phyloP scores from a whole-genome alignment of 2,329 filamentous ascomycete genomes.

The Drechslerella dactyloides region DNA sequence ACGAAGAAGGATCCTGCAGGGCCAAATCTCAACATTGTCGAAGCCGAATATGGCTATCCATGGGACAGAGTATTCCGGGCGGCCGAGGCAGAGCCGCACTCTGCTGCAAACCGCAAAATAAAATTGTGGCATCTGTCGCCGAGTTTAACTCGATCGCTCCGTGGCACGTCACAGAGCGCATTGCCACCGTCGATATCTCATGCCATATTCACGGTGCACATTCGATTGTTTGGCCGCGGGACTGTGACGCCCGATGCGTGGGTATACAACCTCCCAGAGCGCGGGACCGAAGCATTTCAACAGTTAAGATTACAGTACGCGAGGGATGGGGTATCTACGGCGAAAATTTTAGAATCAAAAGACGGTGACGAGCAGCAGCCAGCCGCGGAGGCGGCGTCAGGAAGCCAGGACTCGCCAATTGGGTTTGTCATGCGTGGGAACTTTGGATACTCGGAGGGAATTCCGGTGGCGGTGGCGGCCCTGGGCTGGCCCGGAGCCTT shows the following conservation, averaged over 20 bases:
- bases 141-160: conserved; percentile 12
- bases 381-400: neutral
- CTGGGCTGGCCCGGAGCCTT: conserved; percentile 24
- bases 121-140: conserved; percentile 24
- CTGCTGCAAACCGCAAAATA: neutral
- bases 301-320: conserved; percentile 13
- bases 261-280: conserved; percentile 15
- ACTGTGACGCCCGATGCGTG: conserved; percentile 1
- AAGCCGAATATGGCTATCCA: conserved; percentile 19
- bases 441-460: conserved; percentile 26
- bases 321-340: neutral
- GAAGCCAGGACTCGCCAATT: conserved; percentile 1
- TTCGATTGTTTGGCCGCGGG: conserved; percentile 28
- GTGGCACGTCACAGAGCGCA: neutral
- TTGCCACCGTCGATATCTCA: conserved; percentile 20
- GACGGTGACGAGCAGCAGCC: neutral
- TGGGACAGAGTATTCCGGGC: conserved; percentile 22
- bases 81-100: neutral
- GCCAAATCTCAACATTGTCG: neutral
- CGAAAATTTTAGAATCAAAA: conserved; percentile 12
- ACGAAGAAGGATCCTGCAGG: neutral
- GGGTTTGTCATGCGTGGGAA: conserved; percentile 34
- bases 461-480: conserved; percentile 23
- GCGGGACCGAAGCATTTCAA: neutral
- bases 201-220: conserved; percentile 17